A percentile compares a stretch with the other conserved stretches of the same genome.
Conservation (phyloP, 2,329 filamentous ascomycete genomes). For the Pestalotiopsis sp. region DNA sequence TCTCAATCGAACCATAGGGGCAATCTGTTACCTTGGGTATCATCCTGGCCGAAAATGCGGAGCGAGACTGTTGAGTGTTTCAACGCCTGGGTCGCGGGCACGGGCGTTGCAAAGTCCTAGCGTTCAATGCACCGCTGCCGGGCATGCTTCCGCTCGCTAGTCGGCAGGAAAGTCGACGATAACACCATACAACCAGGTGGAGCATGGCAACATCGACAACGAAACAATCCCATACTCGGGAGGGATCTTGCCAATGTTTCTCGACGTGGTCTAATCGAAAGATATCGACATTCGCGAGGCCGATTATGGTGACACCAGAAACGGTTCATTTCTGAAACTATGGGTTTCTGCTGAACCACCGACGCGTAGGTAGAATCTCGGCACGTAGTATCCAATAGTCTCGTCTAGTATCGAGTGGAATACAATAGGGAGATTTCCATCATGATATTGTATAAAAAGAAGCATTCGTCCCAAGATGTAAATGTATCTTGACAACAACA, state of each 20-base stretch:
- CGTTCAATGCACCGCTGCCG: not conserved
- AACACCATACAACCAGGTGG: not conserved
- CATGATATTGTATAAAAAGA: conserved; percentile 4
- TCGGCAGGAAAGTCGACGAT: not conserved
- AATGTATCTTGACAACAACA: not conserved
- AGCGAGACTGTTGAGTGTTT: conserved; percentile 8
- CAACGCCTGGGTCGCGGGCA: not conserved
- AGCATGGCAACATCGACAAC: not conserved
- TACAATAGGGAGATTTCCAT: not conserved
- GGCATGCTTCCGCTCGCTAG: not conserved
- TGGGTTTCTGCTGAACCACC: not conserved
- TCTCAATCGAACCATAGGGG: conserved; percentile 5
- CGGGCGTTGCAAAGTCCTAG: conserved; percentile 2
- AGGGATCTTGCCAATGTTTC: not conserved
- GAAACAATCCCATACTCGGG: conserved; percentile 1
- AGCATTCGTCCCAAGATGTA: not conserved
- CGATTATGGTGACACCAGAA: not conserved
- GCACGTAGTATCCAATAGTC: not conserved
- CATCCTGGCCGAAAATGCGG: conserved; percentile 6
- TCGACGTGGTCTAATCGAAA: not conserved
- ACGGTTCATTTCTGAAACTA: conserved; percentile 2
- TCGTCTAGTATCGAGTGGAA: not conserved
- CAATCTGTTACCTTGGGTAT: not conserved
- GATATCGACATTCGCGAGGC: not conserved
- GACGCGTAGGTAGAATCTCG: not conserved